Conservation (phyloP, 345 rosid species). For the Sonneratia alba region DNA sequence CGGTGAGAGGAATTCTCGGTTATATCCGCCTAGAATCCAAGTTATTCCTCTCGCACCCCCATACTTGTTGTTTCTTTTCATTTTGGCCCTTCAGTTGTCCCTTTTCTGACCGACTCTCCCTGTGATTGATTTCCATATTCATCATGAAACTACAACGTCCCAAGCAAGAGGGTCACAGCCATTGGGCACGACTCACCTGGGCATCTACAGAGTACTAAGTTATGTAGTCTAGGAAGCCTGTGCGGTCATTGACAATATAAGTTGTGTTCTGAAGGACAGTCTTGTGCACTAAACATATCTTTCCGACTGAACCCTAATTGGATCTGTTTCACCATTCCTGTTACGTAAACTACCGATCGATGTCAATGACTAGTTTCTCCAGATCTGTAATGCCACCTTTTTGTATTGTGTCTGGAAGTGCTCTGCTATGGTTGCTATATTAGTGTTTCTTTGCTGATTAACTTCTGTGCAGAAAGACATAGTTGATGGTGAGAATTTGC, state of each 20-base stretch:
- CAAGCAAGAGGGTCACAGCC: not conserved
- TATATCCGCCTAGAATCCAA: not conserved
- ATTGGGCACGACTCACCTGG: not conserved
- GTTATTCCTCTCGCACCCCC: not conserved
- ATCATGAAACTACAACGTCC: not conserved
- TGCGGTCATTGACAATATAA: not conserved
- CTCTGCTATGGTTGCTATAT: not conserved
- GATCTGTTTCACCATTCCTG: too few relatives aligned
- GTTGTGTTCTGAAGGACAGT: not conserved
- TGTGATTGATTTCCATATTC: not conserved
- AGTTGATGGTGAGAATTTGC: not conserved
- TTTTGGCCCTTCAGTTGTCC: not conserved
- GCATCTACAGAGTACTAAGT: not conserved
- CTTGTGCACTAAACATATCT: too few relatives aligned
- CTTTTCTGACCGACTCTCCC: not conserved
- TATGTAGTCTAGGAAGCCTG: not conserved
- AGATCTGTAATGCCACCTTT: not conserved
- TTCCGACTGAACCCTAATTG: too few relatives aligned
- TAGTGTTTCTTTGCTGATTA: not conserved
- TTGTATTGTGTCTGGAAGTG: not conserved
- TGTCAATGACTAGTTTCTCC: too few relatives aligned
- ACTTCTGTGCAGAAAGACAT: not conserved
- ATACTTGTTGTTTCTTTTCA: not conserved
- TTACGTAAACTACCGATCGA: too few relatives aligned
- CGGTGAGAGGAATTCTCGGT: not conserved